phyloP scores from a whole-genome alignment of 768 basidiomycete genomes.

The Calocera cornea region DNA sequence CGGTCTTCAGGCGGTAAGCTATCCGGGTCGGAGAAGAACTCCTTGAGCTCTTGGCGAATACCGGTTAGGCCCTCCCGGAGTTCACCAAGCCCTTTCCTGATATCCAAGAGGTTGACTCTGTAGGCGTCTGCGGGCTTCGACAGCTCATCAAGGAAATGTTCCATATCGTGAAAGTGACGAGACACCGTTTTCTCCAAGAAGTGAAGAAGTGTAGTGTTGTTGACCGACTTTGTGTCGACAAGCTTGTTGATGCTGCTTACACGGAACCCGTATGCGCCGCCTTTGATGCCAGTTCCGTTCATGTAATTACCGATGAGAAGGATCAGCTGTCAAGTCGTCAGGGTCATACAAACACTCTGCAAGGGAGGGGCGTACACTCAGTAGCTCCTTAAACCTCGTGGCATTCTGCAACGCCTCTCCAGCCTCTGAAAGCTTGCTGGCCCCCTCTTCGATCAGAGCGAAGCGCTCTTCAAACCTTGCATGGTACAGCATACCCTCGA shows the following conservation, averaged over 20 bases:
- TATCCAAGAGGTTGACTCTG: slow-evolving; percentile 77
- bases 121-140: slow-evolving; percentile 83
- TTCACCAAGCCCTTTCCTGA: slow-evolving; percentile 60
- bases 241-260: slow-evolving; percentile 98
- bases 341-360: neutral
- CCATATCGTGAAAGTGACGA: slow-evolving; percentile 78
- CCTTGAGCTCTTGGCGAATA: slow-evolving; percentile 66
- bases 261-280: slow-evolving; percentile 93
- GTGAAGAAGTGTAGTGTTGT: slow-evolving; percentile 87
- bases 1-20: slow-evolving; percentile 40
- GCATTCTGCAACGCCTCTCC: slow-evolving; percentile 67
- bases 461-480: slow-evolving; percentile 77
- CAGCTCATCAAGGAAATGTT: slow-evolving; percentile 78
- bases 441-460: slow-evolving; percentile 72
- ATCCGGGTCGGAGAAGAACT: slow-evolving; percentile 63
- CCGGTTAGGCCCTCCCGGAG: slow-evolving; percentile 62
- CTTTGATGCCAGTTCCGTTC: slow-evolving; percentile 92
- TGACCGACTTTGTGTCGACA: slow-evolving; percentile 92
- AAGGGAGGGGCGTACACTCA: slow-evolving; percentile 44
- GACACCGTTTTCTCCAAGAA: slow-evolving; percentile 82
- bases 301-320: slow-evolving; percentile 95
- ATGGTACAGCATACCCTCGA: slow-evolving; percentile 93
- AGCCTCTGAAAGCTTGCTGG: slow-evolving; percentile 67
- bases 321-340: slow-evolving; percentile 44
- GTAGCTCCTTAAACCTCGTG: slow-evolving; percentile 76